Conservation (phyloP, 2,329 filamentous ascomycete species). For the Pyrenophora teres region DNA sequence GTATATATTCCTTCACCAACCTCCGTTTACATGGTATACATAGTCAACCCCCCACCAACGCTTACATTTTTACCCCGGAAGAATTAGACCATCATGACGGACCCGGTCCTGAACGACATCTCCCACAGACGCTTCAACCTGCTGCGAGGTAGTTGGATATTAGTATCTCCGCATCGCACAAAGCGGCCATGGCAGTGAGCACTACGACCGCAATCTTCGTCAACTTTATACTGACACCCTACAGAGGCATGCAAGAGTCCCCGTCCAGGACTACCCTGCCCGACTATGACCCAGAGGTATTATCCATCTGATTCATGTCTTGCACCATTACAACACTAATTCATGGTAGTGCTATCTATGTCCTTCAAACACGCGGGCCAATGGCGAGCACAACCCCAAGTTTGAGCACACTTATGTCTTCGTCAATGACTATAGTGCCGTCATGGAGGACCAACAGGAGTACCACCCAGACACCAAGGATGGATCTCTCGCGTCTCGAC, state of each 20-base stretch:
- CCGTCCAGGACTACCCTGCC: constrained; percentile 61
- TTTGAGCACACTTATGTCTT: constrained; percentile 91
- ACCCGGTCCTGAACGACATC: constrained; percentile 75
- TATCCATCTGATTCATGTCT: constrained; percentile 4
- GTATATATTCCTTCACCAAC: constrained; percentile 18
- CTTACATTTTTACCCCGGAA: constrained; percentile 11
- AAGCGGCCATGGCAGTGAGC: constrained; percentile 97
- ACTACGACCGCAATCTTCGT: neutral
- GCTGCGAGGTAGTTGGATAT: constrained; percentile 84
- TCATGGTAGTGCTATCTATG: constrained; percentile 82
- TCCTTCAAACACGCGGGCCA: constrained; percentile 85
- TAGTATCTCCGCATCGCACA: constrained; percentile 94
- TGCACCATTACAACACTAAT: constrained; percentile 23
- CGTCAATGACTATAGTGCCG: constrained; percentile 96
- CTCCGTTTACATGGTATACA: neutral
- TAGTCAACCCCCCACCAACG: neutral
- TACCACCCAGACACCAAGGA: constrained; percentile 64
- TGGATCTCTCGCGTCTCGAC: constrained; percentile 67
- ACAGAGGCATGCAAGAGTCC: constrained; percentile 55
- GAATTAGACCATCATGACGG: constrained; percentile 47
- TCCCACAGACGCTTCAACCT: constrained; percentile 95
- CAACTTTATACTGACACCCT: constrained; percentile 13
- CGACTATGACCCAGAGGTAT: constrained; percentile 72
- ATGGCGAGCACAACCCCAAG: constrained; percentile 82
- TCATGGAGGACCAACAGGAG: constrained; percentile 87